A percentile compares a stretch with the other conserved stretches of the same genome.
Evolutionary conservation across 768 basidiomycete genomes (phyloP).

Genomic region (Amanita brunnescens): DNA sequence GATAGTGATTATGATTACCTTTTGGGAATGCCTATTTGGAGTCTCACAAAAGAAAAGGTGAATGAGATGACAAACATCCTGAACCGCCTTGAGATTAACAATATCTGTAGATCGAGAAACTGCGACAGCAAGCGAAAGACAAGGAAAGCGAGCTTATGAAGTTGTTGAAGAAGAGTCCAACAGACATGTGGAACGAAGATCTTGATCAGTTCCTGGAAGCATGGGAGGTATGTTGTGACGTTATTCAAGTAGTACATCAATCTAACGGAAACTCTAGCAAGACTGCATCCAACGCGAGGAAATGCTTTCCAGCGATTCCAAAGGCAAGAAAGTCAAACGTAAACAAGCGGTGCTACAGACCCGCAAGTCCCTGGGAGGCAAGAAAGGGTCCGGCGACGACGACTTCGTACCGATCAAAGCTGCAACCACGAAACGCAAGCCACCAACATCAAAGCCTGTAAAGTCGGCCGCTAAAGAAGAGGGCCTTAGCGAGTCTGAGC

Average conservation of each 20-base stretch:
- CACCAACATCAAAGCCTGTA: conserved; percentile 19
- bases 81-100: not conserved
- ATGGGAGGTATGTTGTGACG: conserved; percentile 61
- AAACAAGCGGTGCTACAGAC: conserved; percentile 40
- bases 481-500: conserved; percentile 14
- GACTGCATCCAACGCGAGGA: conserved; percentile 41
- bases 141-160: conserved; percentile 77
- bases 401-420: conserved; percentile 43
- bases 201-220: conserved; percentile 74
- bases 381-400: conserved; percentile 30
- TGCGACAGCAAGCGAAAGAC: conserved; percentile 67
- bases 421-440: conserved; percentile 31
- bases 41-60: conserved; percentile 90
- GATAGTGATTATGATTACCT: conserved; percentile 80
- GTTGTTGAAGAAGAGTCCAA: conserved; percentile 71
- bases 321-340: conserved; percentile 39
- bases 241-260: not conserved
- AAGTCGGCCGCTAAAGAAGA: conserved; percentile 18
- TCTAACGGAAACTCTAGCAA: conserved; percentile 17
- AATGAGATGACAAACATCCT: not conserved
- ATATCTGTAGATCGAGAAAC: conserved; percentile 63
- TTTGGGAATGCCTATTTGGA: conserved; percentile 91
- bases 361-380: conserved; percentile 38
- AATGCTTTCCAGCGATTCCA: conserved; percentile 28
- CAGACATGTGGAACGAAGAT: conserved; percentile 85